Percentiles rank a stretch among this genome's conserved stretches.
Evolutionary conservation across 176 grass and related monocot genomes (phyloP).

Genomic region (Eragrostis nindensis): DNA sequence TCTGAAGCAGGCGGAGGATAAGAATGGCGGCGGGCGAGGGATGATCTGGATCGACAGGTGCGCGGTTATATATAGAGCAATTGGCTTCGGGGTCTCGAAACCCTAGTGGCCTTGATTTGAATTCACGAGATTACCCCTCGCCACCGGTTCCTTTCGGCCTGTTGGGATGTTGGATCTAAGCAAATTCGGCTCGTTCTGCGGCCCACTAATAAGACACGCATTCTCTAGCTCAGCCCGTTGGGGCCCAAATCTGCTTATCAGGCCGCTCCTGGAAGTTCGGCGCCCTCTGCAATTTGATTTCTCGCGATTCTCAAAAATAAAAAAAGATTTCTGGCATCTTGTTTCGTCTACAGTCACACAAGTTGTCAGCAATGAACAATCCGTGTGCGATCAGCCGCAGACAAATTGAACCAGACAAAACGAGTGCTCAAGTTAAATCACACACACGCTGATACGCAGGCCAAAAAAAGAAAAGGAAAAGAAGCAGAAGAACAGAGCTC

Average conservation of each 20-base stretch:
- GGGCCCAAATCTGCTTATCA: background rate
- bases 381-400: background rate
- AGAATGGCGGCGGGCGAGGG: background rate
- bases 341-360: background rate
- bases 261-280: background rate
- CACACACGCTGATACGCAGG: no score
- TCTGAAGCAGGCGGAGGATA: background rate
- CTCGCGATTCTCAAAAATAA: no score
- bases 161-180: background rate
- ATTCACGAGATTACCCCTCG: background rate
- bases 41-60: fast-evolving
- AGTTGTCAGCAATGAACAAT: no score
- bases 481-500: background rate
- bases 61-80: background rate
- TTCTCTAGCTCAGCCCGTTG: background rate
- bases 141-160: background rate
- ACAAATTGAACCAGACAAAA: background rate
- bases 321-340: no score
- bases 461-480: background rate
- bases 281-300: no score
- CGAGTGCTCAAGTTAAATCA: background rate
- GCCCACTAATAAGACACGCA: background rate
- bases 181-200: background rate
- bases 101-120: constrained; percentile 6
- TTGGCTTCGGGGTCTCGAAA: background rate